Percentiles rank a stretch among this genome's conserved stretches.
Evolutionary conservation across 495 filamentous ascomycete genomes (phyloP).

Genomic region (Clohesyomyces aquaticus): DNA sequence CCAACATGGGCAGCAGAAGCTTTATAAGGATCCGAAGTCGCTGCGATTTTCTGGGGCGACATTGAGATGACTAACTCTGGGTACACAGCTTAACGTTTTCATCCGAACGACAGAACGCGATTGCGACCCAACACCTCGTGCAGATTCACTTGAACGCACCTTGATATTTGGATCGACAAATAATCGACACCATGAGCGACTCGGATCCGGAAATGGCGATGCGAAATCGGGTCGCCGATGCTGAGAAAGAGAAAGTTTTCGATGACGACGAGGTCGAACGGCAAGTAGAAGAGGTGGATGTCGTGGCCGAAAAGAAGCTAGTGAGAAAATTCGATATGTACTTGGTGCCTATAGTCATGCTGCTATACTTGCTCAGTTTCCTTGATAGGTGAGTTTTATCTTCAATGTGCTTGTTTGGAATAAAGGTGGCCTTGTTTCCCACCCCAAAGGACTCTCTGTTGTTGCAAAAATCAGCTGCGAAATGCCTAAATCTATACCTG

Average conservation of each 20-base stretch:
- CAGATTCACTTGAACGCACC: neutral
- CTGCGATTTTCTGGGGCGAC: neutral
- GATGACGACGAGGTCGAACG: constrained; percentile 27
- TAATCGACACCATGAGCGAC: constrained; percentile 5
- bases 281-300: constrained; percentile 46
- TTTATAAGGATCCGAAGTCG: neutral
- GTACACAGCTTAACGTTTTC: too few relatives aligned
- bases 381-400: constrained; percentile 58
- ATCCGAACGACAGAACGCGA: too few relatives aligned
- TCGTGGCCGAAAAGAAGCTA: constrained; percentile 52
- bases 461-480: too few relatives aligned
- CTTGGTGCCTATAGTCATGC: constrained; percentile 64
- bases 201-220: constrained; percentile 19
- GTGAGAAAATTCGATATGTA: constrained; percentile 61
- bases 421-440: too few relatives aligned
- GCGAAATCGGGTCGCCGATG: neutral
- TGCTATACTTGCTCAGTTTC: constrained; percentile 68
- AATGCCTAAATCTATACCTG: too few relatives aligned
- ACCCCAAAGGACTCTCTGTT: too few relatives aligned
- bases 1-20: neutral
- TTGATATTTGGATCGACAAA: neutral
- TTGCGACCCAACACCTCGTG: too few relatives aligned
- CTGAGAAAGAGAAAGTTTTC: constrained; percentile 2
- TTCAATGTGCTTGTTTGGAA: neutral
- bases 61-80: too few relatives aligned